Evolutionary conservation across 495 filamentous ascomycete species (phyloP), one percentile per base, ranked within the genome.

Genomic region (Penicillium taxi): DNA sequence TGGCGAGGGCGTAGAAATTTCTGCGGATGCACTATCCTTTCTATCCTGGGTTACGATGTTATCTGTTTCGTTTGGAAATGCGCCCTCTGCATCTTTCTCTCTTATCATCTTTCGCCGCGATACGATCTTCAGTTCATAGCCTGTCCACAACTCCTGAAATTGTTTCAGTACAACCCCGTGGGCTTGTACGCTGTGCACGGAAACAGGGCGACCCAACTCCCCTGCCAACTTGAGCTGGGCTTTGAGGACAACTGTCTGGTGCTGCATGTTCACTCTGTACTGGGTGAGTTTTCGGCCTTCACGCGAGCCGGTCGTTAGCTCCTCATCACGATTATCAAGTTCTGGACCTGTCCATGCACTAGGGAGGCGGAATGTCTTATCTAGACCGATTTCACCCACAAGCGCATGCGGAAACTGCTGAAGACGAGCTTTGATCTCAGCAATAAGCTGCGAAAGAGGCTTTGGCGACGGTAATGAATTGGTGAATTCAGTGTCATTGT

Each of bases 101-200:
- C 53, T 59, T 41, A 67, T 72, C 32, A 59, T 66, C 48, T 86
- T 69, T 40, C 79, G 71, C 35, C 75, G 76, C 30, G 83, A 84
- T 1, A 78, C 50, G 2, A 82, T 61, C 26, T 73, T 67, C 46
- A 75, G 77, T 58, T 96, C 87, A 52, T 86, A 72, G 0, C 88
- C 91, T 47, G 77, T 78, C 88, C 89, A 98, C 22, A 85, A 61
- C 34, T 76, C 73, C 35, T 77, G 67, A 15, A 96, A 54, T 1
- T 80, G 70, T 9, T 94, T 85, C 35, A 86, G 82, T 1, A 96
- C 48, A 1, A 79, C 64, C 0, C 91, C 93, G 49, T 96, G 91
- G 0, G 84, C 86, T 55, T 91, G 83, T 11, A 96, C 93, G 16
- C 89, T 88, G 52, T 96, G 91, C 0, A 96, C 69, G 9, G 84